Percentiles rank a stretch among this genome's conserved stretches.
Conservation (phyloP, 139 green algal species). For the Ettlia oleoabundans region DNA sequence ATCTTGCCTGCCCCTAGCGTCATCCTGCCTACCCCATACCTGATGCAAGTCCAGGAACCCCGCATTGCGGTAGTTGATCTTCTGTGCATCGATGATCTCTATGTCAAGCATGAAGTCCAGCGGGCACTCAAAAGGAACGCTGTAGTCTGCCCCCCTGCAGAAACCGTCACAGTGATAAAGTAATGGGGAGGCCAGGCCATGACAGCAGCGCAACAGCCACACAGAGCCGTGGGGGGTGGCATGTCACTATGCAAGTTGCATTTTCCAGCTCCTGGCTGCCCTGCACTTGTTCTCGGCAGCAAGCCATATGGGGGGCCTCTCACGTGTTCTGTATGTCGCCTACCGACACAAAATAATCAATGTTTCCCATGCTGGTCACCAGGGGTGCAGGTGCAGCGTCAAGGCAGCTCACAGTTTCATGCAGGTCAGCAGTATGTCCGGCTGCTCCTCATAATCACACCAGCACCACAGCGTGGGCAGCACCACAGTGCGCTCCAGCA, state of each 20-base stretch:
- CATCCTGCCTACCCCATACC: not conserved
- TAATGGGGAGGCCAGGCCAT: too few species aligned
- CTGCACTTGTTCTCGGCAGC: too few species aligned
- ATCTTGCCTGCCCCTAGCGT: not conserved
- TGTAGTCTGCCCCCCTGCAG: not conserved
- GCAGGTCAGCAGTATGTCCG: not conserved
- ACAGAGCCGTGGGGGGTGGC: too few species aligned
- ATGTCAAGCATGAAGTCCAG: not conserved
- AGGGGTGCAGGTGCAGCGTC: not conserved
- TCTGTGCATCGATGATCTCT: not conserved
- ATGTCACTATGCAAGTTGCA: too few species aligned
- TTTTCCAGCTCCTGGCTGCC: too few species aligned
- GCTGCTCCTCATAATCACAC: constrained; percentile 19
- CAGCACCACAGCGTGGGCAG: constrained; percentile 29
- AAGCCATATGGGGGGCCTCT: too few species aligned
- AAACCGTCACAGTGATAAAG: too few species aligned
- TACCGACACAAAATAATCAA: too few species aligned
- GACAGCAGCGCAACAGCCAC: too few species aligned
- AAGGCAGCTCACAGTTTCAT: not conserved
- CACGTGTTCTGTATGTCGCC: too few species aligned
- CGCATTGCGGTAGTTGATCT: not conserved
- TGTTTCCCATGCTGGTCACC: too few species aligned
- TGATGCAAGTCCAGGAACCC: constrained; percentile 13
- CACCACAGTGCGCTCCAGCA: constrained; percentile 12
- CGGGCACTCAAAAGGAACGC: constrained; percentile 2